A percentile compares a stretch with the other conserved stretches of the same genome.
Conservation (phyloP, 2,329 filamentous ascomycete genomes). For the Colletotrichum sojae region DNA sequence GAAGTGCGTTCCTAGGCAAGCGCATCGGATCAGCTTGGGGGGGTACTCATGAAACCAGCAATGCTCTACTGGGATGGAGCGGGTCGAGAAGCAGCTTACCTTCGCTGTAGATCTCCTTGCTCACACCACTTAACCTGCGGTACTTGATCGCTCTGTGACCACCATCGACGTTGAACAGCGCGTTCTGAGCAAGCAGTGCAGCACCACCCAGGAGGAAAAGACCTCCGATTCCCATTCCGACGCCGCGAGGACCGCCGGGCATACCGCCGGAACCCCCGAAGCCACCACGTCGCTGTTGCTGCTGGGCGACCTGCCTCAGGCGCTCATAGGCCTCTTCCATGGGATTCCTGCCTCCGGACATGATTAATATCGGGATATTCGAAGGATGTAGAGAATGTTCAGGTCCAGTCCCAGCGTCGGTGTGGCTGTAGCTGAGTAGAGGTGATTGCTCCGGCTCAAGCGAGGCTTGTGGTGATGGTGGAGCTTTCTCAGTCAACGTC, state of each 20-base stretch:
- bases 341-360: constrained; percentile 49
- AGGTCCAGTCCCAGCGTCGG: neutral
- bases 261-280: constrained; percentile 55
- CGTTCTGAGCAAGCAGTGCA: constrained; percentile 68
- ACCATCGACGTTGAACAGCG: constrained; percentile 90
- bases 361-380: constrained; percentile 1
- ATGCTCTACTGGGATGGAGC: constrained; percentile 8
- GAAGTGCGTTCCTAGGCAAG: constrained; percentile 83
- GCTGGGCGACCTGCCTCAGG: constrained; percentile 64
- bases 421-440: constrained; percentile 1
- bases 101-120: constrained; percentile 97
- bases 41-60: neutral
- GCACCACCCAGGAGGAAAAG: constrained; percentile 63
- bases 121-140: constrained; percentile 90
- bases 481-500: constrained; percentile 40
- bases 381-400: no score
- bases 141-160: constrained; percentile 99
- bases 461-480: constrained; percentile 34
- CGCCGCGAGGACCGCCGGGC: constrained; percentile 54
- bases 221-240: constrained; percentile 57
- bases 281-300: constrained; percentile 56
- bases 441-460: constrained; percentile 16
- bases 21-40: neutral
- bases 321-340: constrained; percentile 67
- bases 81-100: constrained; percentile 65